Evolutionary conservation across 2,329 filamentous ascomycete species (phyloP).

Genomic region (Aspergillus tubingensis): DNA sequence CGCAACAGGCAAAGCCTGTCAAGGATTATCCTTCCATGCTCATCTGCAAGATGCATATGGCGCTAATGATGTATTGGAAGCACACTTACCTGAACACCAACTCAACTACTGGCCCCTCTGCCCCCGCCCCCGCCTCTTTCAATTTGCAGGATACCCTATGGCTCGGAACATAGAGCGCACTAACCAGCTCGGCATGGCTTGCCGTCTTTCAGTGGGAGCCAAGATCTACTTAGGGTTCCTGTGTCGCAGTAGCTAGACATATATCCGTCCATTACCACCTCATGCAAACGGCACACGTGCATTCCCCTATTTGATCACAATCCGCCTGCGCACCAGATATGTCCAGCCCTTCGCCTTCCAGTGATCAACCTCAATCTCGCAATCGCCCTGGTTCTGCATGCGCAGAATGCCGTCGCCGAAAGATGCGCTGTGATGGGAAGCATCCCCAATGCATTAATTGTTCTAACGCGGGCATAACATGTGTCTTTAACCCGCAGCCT

Average conservation of each 20-base stretch:
- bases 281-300: not conserved
- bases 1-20: not conserved
- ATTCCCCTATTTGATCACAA: too few species aligned
- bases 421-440: constrained; percentile 12
- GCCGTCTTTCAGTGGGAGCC: not conserved
- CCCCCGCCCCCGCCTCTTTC: too few species aligned
- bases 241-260: not conserved
- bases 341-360: not conserved
- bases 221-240: not conserved
- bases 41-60: not conserved
- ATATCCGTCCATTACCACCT: not conserved
- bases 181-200: not conserved
- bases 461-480: not conserved
- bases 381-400: constrained; percentile 16
- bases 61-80: not conserved
- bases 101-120: not conserved
- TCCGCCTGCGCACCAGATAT: not conserved
- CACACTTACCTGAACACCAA: not conserved
- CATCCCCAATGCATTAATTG: constrained; percentile 14
- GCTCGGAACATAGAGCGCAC: not conserved
- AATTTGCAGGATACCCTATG: not conserved
- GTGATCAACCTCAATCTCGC: not conserved
- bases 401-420: constrained; percentile 15
- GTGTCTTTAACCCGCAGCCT: constrained; percentile 3
- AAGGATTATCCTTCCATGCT: not conserved